Base-by-base conservation (phyloP, 1,284 basidiomycete species). In the Cryptococcus sp. region DNA sequence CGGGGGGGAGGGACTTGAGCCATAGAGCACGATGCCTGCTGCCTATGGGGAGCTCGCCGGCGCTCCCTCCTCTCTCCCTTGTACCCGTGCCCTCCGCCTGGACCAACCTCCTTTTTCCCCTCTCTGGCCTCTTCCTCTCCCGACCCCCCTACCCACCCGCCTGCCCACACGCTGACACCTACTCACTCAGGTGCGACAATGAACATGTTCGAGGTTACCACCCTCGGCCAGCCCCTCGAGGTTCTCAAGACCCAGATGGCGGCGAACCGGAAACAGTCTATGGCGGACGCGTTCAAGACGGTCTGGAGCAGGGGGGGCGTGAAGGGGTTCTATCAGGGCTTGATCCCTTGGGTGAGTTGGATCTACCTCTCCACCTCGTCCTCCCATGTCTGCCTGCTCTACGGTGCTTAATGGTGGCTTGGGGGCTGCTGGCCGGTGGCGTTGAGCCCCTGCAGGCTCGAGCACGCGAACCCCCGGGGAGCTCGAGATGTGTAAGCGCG, bases 201-300 rank as follows among this genome's bases (percentile, higher is more conserved):
- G 91, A 93, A 95, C 82, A 88, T 95, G 89, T 73, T 75, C 59
- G 78, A 82, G 87, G 95, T 98, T 62, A 97, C 96, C 54, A 98
- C 96, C 12, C 84, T 98, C 43, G 96, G 96, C 46, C 96, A 99
- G 80, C 96, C 96, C 18, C 82, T 99, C 55, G 96, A 99, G 80
- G 96, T 99, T 43, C 79, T 98, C 71, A 99, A 99, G 81, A 99
- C 96, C 12, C 94, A 97, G 74, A 96, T 97, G 93, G 93, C 93
- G 53, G 91, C 91, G 50, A 92, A 93, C 80, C 85, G 93, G 60
- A 85, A 83, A 13, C 91, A 98, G 76, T 82, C 87, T 13, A 97
- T 99, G 93, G 67, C 81, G 58, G 85, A 93, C 73, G 95, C 96
- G 9, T 82, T 91, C 68, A 81, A 82, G 65, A 87, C 87, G 5